Conservation (phyloP, 2,329 filamentous ascomycete genomes). For the Hypoxylon sp. region DNA sequence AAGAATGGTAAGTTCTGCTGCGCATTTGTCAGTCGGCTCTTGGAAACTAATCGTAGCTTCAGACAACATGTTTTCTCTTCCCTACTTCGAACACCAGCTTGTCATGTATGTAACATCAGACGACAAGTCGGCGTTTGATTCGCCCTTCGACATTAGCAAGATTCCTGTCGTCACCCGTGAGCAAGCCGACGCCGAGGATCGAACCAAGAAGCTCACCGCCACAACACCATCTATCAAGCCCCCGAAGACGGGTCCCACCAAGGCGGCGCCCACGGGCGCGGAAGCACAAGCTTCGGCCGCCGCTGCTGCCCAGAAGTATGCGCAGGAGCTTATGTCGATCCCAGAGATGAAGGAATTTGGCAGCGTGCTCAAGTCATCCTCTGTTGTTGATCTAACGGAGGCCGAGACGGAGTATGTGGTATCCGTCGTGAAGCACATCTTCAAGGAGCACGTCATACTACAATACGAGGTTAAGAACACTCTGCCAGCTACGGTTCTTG, state of each 20-base stretch:
- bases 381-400: slow-evolving; percentile 88
- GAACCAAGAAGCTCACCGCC: slow-evolving; percentile 95
- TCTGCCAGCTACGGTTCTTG: slow-evolving; percentile 85
- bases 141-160: slow-evolving; percentile 87
- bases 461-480: slow-evolving; percentile 99
- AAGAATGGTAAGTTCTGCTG: slow-evolving; percentile 76
- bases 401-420: slow-evolving; percentile 98
- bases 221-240: slow-evolving; percentile 94
- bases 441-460: slow-evolving; percentile 94
- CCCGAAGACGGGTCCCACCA: slow-evolving; percentile 79
- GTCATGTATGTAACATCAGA: slow-evolving; percentile 97
- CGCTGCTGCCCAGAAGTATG: slow-evolving; percentile 86
- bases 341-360: slow-evolving; percentile 93
- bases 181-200: slow-evolving; percentile 93
- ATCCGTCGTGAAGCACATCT: slow-evolving; percentile 91
- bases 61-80: slow-evolving; percentile 96
- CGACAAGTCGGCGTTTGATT: slow-evolving; percentile 83
- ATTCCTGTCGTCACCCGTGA: slow-evolving; percentile 95
- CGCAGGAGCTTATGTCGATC: slow-evolving; percentile 84
- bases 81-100: slow-evolving; percentile 94
- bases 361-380: slow-evolving; percentile 88
- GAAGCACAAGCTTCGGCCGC: slow-evolving; percentile 80
- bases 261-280: slow-evolving; percentile 72
- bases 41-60: slow-evolving; percentile 42
- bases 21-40: background rate